These are phyloP conservation scores for Polysphondylium violaceum DNA, from an alignment of 78 protist genomes.

Conservation along the genomic window DNA sequence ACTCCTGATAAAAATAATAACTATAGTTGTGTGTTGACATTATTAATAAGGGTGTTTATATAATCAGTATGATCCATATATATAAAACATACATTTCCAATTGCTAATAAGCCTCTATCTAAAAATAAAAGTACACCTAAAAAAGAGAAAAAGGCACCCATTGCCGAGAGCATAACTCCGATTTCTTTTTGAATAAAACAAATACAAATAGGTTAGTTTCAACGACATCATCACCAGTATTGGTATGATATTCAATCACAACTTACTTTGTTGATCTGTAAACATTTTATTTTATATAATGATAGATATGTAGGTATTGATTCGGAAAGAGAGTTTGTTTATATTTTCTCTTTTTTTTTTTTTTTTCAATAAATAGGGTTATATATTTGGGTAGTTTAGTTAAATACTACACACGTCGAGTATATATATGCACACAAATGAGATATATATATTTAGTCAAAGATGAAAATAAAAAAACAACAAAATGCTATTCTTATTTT, in stretches of 20 bases:
- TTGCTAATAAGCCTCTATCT: slow-evolving; percentile 87
- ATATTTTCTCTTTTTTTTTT: slow-evolving; percentile 1
- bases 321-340: neutral
- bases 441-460: no score
- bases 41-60: no score
- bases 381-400: no score
- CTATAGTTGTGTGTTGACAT: slow-evolving; percentile 2
- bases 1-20: slow-evolving; percentile 86
- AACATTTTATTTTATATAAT: slow-evolving; percentile 13
- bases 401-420: no score
- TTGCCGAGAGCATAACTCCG: slow-evolving; percentile 88
- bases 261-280: slow-evolving; percentile 65
- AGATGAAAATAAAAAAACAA: no score
- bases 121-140: slow-evolving; percentile 86
- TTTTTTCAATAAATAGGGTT: no score
- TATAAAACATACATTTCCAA: slow-evolving; percentile 83
- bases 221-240: neutral
- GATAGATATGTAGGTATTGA: neutral
- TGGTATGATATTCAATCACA: neutral
- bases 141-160: slow-evolving; percentile 82
- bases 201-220: neutral
- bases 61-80: neutral
- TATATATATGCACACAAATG: no score
- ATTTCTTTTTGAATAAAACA: slow-evolving; percentile 63
- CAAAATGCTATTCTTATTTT: no score